Base-by-base conservation (phyloP, 495 filamentous ascomycete species). In the Pyrenula massariospora region DNA sequence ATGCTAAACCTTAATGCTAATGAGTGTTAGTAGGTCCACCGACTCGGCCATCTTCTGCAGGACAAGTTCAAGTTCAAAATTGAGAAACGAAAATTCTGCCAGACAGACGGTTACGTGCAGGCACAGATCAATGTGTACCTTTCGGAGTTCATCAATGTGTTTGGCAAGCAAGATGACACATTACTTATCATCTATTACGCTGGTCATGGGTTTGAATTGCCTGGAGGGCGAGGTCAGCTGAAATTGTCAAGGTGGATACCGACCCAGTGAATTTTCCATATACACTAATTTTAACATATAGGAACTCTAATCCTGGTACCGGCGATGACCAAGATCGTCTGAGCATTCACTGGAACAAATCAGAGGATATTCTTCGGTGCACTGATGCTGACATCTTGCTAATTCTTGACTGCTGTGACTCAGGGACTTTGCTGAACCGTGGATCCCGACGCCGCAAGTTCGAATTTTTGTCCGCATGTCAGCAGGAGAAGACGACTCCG, bases 111-210 rank as follows among this genome's bases (percentile, higher is more conserved):
- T 15, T 8, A 15, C 31, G 15, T 42, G 31, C 58, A 59, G 22
- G 10, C 21, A 12, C 58, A 59, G 25, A 31, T 57, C 11, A 56
- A 59, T 12, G 21, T 22, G 47, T 19, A 52, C 47, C 56, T 63
- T 49, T 20, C 52, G 10, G 24, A 55, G 20, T 63, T 60, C 31
- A 58, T 60, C 1, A 3, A 55, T 2, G 52, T 55, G 3, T 36
- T 58, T 48, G 58, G 58, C 22, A 64, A 67, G 12, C 52, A 47
- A n/a, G 12, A 20, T 10, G n/a, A 55, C 42, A 52, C 59, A 22
- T 48, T 63, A 1, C 54, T 63, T 1, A 63, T 63, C 25, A 53
- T 63, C 1, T 63, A 63, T 52, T 63, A 63, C 47, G 61, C 61
- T 24, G 61, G 61, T 3, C 61, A 63, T 56, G 61, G 61, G 2